Conservation (phyloP, 192 early-diverging fungal genomes). For the Coemansia sp. region DNA sequence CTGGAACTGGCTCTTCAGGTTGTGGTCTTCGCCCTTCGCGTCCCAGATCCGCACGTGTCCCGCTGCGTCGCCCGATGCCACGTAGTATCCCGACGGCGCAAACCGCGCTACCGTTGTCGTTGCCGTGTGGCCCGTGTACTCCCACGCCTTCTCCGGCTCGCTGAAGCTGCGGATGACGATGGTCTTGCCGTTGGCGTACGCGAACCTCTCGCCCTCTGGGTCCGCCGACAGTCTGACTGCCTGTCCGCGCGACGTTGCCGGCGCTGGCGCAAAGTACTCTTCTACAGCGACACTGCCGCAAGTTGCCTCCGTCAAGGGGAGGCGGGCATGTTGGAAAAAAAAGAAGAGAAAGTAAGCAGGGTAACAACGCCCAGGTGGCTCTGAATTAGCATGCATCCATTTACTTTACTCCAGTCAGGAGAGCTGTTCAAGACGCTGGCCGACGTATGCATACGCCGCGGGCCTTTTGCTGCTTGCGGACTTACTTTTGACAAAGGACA, state of each 20-base stretch:
- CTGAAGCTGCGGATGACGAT: constrained; percentile 82
- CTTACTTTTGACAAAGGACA: constrained; percentile 51
- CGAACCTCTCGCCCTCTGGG: constrained; percentile 77
- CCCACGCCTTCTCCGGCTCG: constrained; percentile 42
- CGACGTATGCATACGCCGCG: too few relatives aligned
- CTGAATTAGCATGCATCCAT: too few relatives aligned
- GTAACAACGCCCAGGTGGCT: too few relatives aligned
- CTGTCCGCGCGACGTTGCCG: constrained; percentile 78
- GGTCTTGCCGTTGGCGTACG: constrained; percentile 88
- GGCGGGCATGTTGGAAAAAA: too few relatives aligned
- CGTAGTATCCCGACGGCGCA: constrained; percentile 91
- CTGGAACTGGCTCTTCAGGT: constrained; percentile 80
- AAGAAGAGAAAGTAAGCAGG: too few relatives aligned
- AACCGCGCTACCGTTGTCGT: constrained; percentile 84
- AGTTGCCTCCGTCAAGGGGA: neutral
- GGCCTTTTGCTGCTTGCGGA: too few relatives aligned
- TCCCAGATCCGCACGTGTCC: constrained; percentile 98
- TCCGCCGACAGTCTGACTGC: constrained; percentile 77
- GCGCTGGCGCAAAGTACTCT: constrained; percentile 66
- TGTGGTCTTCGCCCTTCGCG: constrained; percentile 72
- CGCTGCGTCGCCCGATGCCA: constrained; percentile 86
- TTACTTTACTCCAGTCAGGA: too few relatives aligned
- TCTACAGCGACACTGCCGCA: constrained; percentile 16
- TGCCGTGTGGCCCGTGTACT: constrained; percentile 81
- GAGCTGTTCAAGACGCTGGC: too few relatives aligned